phyloP scores from a whole-genome alignment of 352 stramenopile genomes.

The Phytophthora idaei region DNA sequence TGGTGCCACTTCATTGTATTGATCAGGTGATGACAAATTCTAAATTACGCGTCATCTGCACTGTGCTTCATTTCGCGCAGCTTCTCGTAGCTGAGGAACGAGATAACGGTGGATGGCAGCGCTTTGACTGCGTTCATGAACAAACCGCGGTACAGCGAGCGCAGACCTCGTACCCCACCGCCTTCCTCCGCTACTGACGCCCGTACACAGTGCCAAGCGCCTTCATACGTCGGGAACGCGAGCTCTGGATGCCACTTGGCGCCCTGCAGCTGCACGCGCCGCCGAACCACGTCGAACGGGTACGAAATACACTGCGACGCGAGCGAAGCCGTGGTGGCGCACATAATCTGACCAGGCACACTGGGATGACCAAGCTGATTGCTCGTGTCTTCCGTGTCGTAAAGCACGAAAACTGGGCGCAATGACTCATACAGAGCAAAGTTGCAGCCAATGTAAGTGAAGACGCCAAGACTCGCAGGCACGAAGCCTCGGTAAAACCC shows the following conservation, averaged over 20 bases:
- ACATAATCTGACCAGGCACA: conserved; percentile 80
- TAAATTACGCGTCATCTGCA: conserved; percentile 19
- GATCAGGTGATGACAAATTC: not conserved
- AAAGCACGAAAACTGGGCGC: conserved; percentile 79
- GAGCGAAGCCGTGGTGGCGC: conserved; percentile 69
- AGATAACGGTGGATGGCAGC: conserved; percentile 73
- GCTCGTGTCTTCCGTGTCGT: conserved; percentile 63
- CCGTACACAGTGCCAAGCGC: conserved; percentile 74
- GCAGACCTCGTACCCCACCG: conserved; percentile 35
- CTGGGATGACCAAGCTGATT: conserved; percentile 69
- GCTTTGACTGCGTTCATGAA: conserved; percentile 76
- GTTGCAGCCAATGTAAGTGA: conserved; percentile 86
- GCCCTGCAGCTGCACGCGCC: conserved; percentile 79
- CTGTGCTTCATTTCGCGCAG: conserved; percentile 57
- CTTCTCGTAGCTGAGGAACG: conserved; percentile 85
- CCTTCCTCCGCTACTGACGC: conserved; percentile 51
- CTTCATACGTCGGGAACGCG: conserved; percentile 70
- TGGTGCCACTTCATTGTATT: not conserved
- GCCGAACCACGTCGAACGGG: conserved; percentile 81
- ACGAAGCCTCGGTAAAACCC: conserved; percentile 83
- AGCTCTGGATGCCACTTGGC: conserved; percentile 60
- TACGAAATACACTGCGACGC: conserved; percentile 79
- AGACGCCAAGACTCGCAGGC: conserved; percentile 72
- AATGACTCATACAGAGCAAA: conserved; percentile 86
- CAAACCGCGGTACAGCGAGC: conserved; percentile 76